Evolutionary conservation across 805 yeast genomes (phyloP), one percentile per base, ranked within the genome.

Genomic region (Candida pini): DNA sequence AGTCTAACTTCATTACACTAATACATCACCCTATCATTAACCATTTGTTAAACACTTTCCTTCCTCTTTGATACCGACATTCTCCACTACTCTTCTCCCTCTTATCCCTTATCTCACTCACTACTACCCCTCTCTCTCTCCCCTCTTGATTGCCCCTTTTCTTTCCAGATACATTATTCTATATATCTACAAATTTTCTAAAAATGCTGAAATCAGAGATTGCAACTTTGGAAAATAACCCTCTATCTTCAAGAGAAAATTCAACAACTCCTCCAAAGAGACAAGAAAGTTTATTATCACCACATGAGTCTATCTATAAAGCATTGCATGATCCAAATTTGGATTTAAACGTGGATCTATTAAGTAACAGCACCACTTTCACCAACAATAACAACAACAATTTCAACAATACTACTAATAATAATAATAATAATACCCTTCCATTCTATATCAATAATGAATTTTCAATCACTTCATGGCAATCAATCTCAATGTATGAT

Each of bases 391-490:
- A 36, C 16, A 19, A 24, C 19, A 21, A 18, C 9, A 21, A 16
- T 24, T 15, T 18, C n/a, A 19, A 20, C 13, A 6, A 18, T 25
- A 33, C 16, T 5, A 8, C 18, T 16, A 26, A 18, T 25, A 15
- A 18, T 12, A 6, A 5, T n/a, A 27, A 4, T 26, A 18, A 16
- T 13, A 30, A 31, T 27, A 29, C 28, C 23, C 28, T 35, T 20
- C 34, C 33, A 18, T 34, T 31, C 25, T 33, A 39, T 27, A 38
- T 29, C 16, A 44, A 48, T 27, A 43, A 41, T n/a, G 62, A 57
- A 23, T 58, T 58, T 38, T 56, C 62, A 2, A 41, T 52, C 12
- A 55, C 62, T 13, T 59, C 64, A 16, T 60, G 64, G 64, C 63
- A 58, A 36, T 50, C 60, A 13, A 45, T 58, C 9, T 48, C 55